A percentile compares a stretch with the other conserved stretches of the same genome.
phyloP scores from a whole-genome alignment of 225 moss, liverwort and hornwort genomes.

The Pleurozium schreberi region DNA sequence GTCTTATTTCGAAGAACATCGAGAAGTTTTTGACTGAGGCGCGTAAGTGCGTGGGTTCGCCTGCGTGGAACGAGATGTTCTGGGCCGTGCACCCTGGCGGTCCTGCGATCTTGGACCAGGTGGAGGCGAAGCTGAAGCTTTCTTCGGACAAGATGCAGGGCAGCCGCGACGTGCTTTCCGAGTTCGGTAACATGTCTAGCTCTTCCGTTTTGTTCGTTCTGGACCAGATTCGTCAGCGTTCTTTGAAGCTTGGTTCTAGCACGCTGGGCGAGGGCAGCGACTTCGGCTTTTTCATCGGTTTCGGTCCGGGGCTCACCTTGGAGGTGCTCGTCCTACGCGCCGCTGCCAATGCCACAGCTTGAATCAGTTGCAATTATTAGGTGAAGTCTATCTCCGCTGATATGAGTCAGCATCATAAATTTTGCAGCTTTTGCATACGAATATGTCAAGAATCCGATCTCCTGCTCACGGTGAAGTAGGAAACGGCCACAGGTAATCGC shows the following conservation, averaged over 20 bases:
- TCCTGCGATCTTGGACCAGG: conserved; percentile 4
- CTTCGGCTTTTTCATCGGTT: background rate
- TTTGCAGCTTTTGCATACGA: background rate
- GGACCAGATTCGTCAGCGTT: background rate
- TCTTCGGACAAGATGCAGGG: background rate
- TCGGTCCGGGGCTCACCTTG: background rate
- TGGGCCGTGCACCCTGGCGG: background rate
- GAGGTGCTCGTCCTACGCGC: conserved; percentile 18
- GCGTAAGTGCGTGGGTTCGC: background rate
- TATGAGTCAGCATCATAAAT: background rate
- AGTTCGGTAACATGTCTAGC: background rate
- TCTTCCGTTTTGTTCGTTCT: background rate
- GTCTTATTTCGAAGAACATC: background rate
- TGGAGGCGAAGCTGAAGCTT: conserved; percentile 28
- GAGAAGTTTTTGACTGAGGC: conserved; percentile 17
- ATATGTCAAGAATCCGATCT: background rate
- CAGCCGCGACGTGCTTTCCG: background rate
- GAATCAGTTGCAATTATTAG: too few species aligned
- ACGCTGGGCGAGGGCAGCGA: background rate
- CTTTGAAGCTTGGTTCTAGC: background rate
- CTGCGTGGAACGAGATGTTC: background rate
- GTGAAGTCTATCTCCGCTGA: too few species aligned
- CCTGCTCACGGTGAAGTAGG: background rate
- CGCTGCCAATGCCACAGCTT: background rate
- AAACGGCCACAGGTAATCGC: too few species aligned